Conservation (phyloP, 1,284 basidiomycete genomes). For the Austropuccinia psidii region DNA sequence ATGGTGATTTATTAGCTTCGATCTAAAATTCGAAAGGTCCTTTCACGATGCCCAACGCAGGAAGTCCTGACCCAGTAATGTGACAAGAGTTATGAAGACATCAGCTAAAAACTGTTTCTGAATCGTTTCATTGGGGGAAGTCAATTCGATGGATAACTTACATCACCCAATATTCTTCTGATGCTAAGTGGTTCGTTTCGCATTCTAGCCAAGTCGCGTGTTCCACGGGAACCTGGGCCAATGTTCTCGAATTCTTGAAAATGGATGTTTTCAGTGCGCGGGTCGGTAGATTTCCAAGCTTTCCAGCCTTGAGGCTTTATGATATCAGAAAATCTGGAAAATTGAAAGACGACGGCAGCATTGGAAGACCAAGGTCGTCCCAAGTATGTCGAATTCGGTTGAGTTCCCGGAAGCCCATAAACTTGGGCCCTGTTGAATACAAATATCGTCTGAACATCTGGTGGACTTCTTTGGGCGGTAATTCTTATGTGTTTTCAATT, state of each 20-base stretch:
- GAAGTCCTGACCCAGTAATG: too few relatives aligned
- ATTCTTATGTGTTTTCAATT: neutral
- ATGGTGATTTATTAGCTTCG: too few relatives aligned
- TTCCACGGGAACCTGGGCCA: constrained; percentile 9
- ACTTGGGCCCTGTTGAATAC: constrained; percentile 11
- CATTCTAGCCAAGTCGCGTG: too few relatives aligned
- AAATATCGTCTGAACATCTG: neutral
- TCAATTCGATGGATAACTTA: too few relatives aligned
- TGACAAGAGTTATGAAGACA: too few relatives aligned
- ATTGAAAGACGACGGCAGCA: constrained; percentile 11
- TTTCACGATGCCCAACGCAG: too few relatives aligned
- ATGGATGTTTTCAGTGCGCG: neutral
- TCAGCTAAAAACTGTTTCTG: too few relatives aligned
- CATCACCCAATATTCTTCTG: too few relatives aligned
- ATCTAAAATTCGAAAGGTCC: too few relatives aligned
- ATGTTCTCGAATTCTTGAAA: constrained; percentile 18
- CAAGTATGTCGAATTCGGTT: neutral
- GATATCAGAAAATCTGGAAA: neutral
- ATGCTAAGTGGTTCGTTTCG: too few relatives aligned
- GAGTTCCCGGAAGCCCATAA: neutral
- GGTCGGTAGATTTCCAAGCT: neutral
- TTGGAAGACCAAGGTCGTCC: constrained; percentile 13
- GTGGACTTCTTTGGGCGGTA: neutral
- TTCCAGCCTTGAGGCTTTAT: constrained; percentile 25
- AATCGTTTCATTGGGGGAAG: too few relatives aligned